Percentiles rank a stretch among this genome's conserved stretches.
These are phyloP conservation scores for Coniochaeta prunicola DNA, from an alignment of 2,329 filamentous ascomycete species.

Conservation along the genomic window DNA sequence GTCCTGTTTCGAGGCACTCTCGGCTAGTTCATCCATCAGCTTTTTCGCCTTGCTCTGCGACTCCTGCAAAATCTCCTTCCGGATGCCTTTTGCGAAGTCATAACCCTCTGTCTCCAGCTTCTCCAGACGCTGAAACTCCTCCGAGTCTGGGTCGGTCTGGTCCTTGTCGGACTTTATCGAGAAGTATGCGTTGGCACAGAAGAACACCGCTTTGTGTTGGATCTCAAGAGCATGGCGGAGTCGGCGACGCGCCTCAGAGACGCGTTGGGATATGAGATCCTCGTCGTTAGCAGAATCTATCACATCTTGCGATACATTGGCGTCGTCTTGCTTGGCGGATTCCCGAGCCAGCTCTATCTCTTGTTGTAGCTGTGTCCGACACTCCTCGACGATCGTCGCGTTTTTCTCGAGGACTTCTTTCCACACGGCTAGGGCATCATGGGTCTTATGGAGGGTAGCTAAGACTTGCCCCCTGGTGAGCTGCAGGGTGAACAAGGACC, in stretches of 20 bases:
- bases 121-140: slow-evolving; percentile 59
- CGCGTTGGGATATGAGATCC: slow-evolving; percentile 21
- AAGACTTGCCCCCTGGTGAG: slow-evolving; percentile 69
- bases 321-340: slow-evolving; percentile 14
- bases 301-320: slow-evolving; percentile 13
- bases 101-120: slow-evolving; percentile 67
- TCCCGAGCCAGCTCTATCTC: slow-evolving; percentile 34
- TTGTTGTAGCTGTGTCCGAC: slow-evolving; percentile 50
- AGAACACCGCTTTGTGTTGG: slow-evolving; percentile 77
- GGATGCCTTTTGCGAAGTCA: slow-evolving; percentile 67
- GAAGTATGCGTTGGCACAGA: slow-evolving; percentile 74
- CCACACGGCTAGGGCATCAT: slow-evolving; percentile 67
- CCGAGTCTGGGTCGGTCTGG: slow-evolving; percentile 58
- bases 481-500: slow-evolving; percentile 54
- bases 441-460: slow-evolving; percentile 63
- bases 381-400: slow-evolving; percentile 50
- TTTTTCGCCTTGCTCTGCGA: slow-evolving; percentile 48
- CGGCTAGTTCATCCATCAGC: slow-evolving; percentile 56
- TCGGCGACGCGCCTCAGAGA: slow-evolving; percentile 55
- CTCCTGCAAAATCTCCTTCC: slow-evolving; percentile 69
- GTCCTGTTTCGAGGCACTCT: slow-evolving; percentile 40
- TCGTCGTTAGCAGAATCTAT: slow-evolving; percentile 27
- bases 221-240: slow-evolving; percentile 70
- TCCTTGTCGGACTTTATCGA: slow-evolving; percentile 70
- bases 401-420: slow-evolving; percentile 44